Evolutionary conservation across 2,329 filamentous ascomycete genomes (phyloP).

Genomic region (Aspergillus pseudoterreus): DNA sequence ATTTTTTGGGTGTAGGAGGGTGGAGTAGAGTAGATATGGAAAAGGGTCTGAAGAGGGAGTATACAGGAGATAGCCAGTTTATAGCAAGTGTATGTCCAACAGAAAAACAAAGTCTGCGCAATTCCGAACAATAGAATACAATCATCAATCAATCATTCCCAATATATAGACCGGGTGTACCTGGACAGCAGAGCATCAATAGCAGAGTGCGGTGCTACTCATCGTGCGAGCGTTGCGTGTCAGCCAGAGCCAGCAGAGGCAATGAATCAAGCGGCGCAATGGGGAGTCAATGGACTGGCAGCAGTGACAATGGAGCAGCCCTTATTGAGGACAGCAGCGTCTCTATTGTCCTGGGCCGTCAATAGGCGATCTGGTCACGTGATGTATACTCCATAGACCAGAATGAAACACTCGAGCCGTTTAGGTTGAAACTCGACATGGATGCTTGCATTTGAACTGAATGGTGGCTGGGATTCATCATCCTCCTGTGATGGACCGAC

Average conservation of each 20-base stretch:
- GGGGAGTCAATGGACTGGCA: not conserved
- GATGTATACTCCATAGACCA: not conserved
- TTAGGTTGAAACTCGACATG: too few species aligned
- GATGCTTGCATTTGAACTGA: not conserved
- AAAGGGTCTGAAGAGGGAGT: too few species aligned
- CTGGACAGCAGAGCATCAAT: not conserved
- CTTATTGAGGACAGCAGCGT: slow-evolving; percentile 4
- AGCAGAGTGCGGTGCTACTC: not conserved
- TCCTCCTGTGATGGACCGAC: not conserved
- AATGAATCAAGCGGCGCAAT: not conserved
- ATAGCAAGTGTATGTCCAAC: not conserved
- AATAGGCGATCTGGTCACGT: slow-evolving; percentile 20
- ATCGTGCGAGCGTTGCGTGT: too few species aligned
- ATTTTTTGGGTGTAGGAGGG: too few species aligned
- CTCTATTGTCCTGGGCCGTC: slow-evolving; percentile 19
- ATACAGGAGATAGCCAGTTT: not conserved
- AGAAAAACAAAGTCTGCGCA: not conserved
- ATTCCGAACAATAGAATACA: not conserved
- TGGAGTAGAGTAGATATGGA: too few species aligned
- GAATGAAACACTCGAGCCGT: too few species aligned
- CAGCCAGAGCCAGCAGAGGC: not conserved
- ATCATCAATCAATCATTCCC: not conserved
- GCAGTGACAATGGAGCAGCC: not conserved
- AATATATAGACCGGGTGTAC: too few species aligned
- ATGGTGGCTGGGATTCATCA: not conserved